Evolutionary conservation across 2,329 filamentous ascomycete genomes (phyloP), one percentile per base, ranked within the genome.

Genomic region (Cladosporium sp.): DNA sequence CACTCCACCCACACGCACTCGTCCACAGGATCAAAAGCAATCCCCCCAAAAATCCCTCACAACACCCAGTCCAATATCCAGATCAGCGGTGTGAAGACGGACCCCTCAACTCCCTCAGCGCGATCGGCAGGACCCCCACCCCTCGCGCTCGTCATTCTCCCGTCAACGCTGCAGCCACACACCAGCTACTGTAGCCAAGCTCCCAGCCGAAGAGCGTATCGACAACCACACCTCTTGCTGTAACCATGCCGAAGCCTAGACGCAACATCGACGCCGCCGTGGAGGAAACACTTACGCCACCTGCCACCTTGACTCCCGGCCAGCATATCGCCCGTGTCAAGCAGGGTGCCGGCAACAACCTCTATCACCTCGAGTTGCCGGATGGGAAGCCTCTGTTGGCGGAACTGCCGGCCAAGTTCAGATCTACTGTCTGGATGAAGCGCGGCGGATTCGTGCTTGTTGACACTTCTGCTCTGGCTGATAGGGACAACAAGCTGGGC

Each of bases 351-450:
- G 92, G 92, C 60, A 95, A 95, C 74, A 95, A 87, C 69, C 77
- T 95, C 40, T 97, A 95, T 76, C 80, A 81, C 41, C 89, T 92
- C 65, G 78, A 85, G 65, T 74, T 91, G 31, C 83, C 91, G 19
- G 77, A 78, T 61, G 79, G 80, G 54, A 80, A 83, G 63, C 73
- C 78, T 6, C 70, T 92, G 37, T 74, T 95, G 14, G 85, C 90
- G 18, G 90, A 96, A 74, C 81, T 98, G 16, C 86, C 88, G 9
- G 76, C 89, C 22, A 83, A 84, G 38, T 96, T 97, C 68, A 87
- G 92, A 56, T 93, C 89, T 59, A 93, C 89, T 2, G 89, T 97
- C 58, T 97, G 89, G 88, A 87, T 97, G 68, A 91, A 87, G 70
- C 84, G 89, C 14, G 87, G 90, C 31, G 89, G 89, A 0, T 97